These are phyloP conservation scores for Solanum chiquidenum DNA, from an alignment of 257 asterid genomes.

Conservation along the genomic window DNA sequence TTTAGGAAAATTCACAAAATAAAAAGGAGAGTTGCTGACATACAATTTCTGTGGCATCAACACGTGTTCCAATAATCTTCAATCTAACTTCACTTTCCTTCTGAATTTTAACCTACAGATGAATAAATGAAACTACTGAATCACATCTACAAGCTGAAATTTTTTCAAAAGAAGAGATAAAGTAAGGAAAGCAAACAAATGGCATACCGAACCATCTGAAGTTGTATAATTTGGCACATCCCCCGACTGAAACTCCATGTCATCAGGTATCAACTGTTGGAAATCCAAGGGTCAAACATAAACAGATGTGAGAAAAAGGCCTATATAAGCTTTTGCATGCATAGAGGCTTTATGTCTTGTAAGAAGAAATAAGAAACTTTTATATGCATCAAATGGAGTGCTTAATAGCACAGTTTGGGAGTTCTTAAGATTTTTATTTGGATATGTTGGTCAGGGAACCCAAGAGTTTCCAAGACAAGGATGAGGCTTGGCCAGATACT, in stretches of 20 bases:
- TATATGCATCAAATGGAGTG: neutral
- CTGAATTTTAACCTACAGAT: constrained; percentile 28
- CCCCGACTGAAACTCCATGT: constrained; percentile 96
- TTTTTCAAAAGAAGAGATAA: neutral
- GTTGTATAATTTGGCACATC: constrained; percentile 93
- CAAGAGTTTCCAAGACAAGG: neutral
- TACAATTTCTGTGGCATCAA: constrained; percentile 85
- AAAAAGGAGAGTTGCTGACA: constrained; percentile 1
- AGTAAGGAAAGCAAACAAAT: neutral
- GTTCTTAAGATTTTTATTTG: neutral
- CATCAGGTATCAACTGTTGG: constrained; percentile 81
- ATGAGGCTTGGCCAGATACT: no score
- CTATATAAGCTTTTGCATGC: neutral
- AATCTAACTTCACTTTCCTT: constrained; percentile 38
- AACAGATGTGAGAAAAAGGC: neutral
- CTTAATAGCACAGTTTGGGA: neutral
- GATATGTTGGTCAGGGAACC: neutral
- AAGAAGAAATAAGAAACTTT: neutral
- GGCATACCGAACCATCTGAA: constrained; percentile 58
- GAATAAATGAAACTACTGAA: neutral
- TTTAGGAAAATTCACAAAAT: neutral
- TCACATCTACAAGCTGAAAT: neutral
- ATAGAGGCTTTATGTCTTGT: neutral
- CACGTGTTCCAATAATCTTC: constrained; percentile 41
- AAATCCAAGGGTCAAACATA: neutral